A percentile compares a stretch with the other conserved stretches of the same genome.
phyloP scores from a whole-genome alignment of 768 basidiomycete genomes.

The Nidularia sp. region DNA sequence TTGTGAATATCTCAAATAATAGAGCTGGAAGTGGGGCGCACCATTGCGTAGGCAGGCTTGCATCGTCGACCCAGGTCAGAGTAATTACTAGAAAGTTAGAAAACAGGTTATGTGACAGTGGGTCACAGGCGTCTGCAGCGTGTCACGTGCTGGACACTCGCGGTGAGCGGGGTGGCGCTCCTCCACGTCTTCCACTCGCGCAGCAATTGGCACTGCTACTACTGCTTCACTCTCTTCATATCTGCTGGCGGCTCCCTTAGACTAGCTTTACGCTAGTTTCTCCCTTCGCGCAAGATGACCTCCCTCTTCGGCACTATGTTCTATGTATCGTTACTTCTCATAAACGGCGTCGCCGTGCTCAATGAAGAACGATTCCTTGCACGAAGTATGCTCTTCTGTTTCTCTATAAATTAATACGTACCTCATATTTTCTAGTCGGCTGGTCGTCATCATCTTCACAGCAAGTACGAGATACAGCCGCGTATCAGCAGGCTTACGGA shows the following conservation, averaged over 20 bases:
- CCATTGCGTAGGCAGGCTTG: constrained; percentile 21
- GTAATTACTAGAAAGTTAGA: background rate
- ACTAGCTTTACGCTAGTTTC: background rate
- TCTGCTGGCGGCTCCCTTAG: background rate
- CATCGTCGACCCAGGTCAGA: constrained; percentile 14
- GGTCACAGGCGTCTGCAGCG: too few species aligned
- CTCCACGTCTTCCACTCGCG: background rate
- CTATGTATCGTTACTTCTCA: constrained; percentile 82
- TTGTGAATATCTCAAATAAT: background rate
- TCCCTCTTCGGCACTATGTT: constrained; percentile 68
- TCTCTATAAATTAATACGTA: constrained; percentile 8
- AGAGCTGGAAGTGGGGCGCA: constrained; percentile 5
- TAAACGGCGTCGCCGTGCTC: constrained; percentile 93
- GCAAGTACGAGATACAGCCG: constrained; percentile 53
- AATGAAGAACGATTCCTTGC: constrained; percentile 97
- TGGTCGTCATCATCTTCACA: constrained; percentile 66
- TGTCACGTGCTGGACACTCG: too few species aligned
- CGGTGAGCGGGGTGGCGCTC: background rate
- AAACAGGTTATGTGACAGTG: too few species aligned
- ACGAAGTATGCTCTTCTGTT: constrained; percentile 55
- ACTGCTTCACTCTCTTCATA: background rate
- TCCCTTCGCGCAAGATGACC: background rate
- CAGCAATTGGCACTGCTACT: background rate
- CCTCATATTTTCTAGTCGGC: constrained; percentile 56
- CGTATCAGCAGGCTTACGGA: constrained; percentile 67